Conservation (phyloP, 164 flowering plant genomes). For the Annona cherimola region DNA sequence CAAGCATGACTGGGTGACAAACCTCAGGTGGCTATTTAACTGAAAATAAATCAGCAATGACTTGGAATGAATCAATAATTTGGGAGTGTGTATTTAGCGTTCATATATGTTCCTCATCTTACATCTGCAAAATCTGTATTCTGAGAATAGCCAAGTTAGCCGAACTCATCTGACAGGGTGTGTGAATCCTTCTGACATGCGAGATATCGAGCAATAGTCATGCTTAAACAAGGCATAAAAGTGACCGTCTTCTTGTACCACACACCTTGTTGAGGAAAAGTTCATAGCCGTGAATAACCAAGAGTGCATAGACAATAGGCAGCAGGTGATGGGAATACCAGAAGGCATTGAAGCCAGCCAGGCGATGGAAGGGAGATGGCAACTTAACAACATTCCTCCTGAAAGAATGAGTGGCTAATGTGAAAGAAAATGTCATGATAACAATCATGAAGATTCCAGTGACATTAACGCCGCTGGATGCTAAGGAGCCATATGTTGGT, state of each 20-base stretch:
- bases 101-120: background rate
- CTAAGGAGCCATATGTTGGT: conserved; percentile 47
- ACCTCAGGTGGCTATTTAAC: background rate
- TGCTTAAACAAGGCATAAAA: background rate
- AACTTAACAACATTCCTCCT: conserved; percentile 72
- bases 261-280: conserved; percentile 38
- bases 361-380: conserved; percentile 49
- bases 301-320: conserved; percentile 53
- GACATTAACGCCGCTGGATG: conserved; percentile 29
- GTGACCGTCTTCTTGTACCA: conserved; percentile 80
- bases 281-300: conserved; percentile 62
- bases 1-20: background rate
- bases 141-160: no score
- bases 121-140: no score
- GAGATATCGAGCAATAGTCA: background rate
- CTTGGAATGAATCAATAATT: background rate
- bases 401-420: conserved; percentile 66
- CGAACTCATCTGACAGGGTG: background rate
- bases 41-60: no score
- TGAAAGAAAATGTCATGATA: conserved; percentile 68
- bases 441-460: conserved; percentile 68
- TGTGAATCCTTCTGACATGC: background rate
- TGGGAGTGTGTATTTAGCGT: background rate
- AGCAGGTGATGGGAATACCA: conserved; percentile 98
- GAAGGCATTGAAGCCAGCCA: conserved; percentile 95